Percentiles rank a stretch among this genome's conserved stretches.
Evolutionary conservation across 2,329 filamentous ascomycete genomes (phyloP).

Genomic region (Colletotrichum sp.): DNA sequence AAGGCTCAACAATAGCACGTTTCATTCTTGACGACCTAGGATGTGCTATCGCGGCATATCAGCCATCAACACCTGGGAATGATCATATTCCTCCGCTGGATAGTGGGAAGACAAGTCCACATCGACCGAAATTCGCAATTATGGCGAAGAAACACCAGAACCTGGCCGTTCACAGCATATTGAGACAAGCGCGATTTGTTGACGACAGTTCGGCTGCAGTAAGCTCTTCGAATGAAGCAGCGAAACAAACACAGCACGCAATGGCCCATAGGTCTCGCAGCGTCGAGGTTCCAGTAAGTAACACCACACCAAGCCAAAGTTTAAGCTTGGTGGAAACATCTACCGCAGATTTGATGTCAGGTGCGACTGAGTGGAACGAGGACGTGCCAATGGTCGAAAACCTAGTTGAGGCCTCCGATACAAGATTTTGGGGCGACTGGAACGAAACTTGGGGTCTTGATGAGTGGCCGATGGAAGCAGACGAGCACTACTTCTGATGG

Average conservation of each 20-base stretch:
- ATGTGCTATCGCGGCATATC: not conserved
- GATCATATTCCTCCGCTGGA: not conserved
- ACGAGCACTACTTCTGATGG: not conserved
- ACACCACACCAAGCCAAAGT: not conserved
- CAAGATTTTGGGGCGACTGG: not conserved
- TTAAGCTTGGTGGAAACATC: not conserved
- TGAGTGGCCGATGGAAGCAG: not conserved
- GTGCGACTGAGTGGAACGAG: not conserved
- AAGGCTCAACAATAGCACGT: not conserved
- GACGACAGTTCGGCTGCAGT: slow-evolving; percentile 40
- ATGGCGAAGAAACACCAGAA: slow-evolving; percentile 35
- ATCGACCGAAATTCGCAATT: slow-evolving; percentile 26
- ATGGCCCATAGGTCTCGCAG: not conserved
- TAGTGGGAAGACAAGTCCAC: not conserved
- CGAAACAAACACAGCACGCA: not conserved
- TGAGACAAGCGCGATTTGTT: slow-evolving; percentile 42
- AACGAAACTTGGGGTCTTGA: not conserved
- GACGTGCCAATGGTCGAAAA: too few relatives aligned
- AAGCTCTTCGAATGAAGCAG: slow-evolving; percentile 12
- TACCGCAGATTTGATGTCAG: not conserved
- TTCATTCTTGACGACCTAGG: not conserved
- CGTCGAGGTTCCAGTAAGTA: not conserved
- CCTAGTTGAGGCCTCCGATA: not conserved
- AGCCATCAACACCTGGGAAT: not conserved
- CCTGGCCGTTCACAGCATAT: slow-evolving; percentile 43